Conservation (phyloP, 805 yeast genomes). For the Barnettozyma californica region DNA sequence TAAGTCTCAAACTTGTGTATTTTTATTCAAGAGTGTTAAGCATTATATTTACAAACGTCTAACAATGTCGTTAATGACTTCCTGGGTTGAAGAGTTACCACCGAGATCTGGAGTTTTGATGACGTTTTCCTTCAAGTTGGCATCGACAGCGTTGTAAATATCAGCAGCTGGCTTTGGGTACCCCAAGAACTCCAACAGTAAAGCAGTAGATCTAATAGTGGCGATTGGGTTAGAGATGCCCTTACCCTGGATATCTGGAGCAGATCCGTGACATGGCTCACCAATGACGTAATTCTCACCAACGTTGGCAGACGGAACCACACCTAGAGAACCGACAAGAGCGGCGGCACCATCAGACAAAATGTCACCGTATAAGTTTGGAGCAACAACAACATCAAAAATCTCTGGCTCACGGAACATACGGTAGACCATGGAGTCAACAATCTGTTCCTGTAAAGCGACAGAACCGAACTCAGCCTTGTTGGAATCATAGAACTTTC, state of each 20-base stretch:
- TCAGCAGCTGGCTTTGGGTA: constrained; percentile 83
- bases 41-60: constrained; percentile 19
- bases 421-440: constrained; percentile 98
- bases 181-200: constrained; percentile 96
- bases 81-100: constrained; percentile 80
- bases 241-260: constrained; percentile 96
- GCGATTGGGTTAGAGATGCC: constrained; percentile 96
- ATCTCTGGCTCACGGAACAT: constrained; percentile 97
- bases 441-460: constrained; percentile 88
- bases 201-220: constrained; percentile 94
- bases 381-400: constrained; percentile 97
- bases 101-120: constrained; percentile 91
- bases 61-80: constrained; percentile 81
- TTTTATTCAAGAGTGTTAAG: neutral
- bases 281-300: constrained; percentile 96
- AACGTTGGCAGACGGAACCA: constrained; percentile 96
- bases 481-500: constrained; percentile 43
- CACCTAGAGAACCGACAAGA: constrained; percentile 93
- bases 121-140: constrained; percentile 74
- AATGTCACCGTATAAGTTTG: constrained; percentile 96
- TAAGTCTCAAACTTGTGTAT: neutral
- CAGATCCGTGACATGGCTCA: constrained; percentile 99
- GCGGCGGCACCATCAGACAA: constrained; percentile 98
- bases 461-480: constrained; percentile 53
- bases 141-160: constrained; percentile 92